phyloP scores from a whole-genome alignment of 352 stramenopile genomes.

The Globisporangium solare region DNA sequence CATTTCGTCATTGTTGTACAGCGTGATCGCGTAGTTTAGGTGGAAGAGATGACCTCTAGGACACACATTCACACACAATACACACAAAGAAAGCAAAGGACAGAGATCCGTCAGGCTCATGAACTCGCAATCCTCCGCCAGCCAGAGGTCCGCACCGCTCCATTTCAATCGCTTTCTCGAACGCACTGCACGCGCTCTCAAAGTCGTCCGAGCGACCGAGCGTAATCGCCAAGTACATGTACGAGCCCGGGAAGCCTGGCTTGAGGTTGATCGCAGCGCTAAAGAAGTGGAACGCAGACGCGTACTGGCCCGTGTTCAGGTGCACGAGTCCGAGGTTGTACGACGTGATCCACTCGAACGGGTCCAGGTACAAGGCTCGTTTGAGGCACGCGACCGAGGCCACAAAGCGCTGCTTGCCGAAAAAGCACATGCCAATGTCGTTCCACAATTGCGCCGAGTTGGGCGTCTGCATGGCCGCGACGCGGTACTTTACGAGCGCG shows the following conservation, averaged over 20 bases:
- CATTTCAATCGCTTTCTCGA: slow-evolving; percentile 91
- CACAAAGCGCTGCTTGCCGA: slow-evolving; percentile 87
- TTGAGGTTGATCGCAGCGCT: slow-evolving; percentile 87
- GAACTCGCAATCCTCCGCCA: neutral
- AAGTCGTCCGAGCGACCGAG: slow-evolving; percentile 88
- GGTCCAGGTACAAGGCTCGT: slow-evolving; percentile 88
- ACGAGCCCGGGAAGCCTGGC: slow-evolving; percentile 84
- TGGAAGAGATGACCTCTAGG: slow-evolving; percentile 81
- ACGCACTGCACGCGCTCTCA: slow-evolving; percentile 89
- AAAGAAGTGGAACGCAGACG: slow-evolving; percentile 93
- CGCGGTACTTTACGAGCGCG: slow-evolving; percentile 92
- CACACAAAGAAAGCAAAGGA: slow-evolving; percentile 7
- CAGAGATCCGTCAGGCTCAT: slow-evolving; percentile 2
- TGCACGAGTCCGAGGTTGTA: slow-evolving; percentile 95
- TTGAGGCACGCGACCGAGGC: slow-evolving; percentile 90
- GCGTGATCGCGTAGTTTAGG: slow-evolving; percentile 86
- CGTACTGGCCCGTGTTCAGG: slow-evolving; percentile 90
- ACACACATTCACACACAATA: neutral
- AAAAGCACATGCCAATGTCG: slow-evolving; percentile 96
- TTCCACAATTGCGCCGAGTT: slow-evolving; percentile 94
- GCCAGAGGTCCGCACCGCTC: slow-evolving; percentile 39
- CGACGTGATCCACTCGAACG: slow-evolving; percentile 94
- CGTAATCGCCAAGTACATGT: slow-evolving; percentile 92
- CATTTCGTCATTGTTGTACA: slow-evolving; percentile 90
- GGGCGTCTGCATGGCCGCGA: slow-evolving; percentile 88